Evolutionary conservation across 805 yeast species (phyloP).

Genomic region (Saccharomycopsis sp.): DNA sequence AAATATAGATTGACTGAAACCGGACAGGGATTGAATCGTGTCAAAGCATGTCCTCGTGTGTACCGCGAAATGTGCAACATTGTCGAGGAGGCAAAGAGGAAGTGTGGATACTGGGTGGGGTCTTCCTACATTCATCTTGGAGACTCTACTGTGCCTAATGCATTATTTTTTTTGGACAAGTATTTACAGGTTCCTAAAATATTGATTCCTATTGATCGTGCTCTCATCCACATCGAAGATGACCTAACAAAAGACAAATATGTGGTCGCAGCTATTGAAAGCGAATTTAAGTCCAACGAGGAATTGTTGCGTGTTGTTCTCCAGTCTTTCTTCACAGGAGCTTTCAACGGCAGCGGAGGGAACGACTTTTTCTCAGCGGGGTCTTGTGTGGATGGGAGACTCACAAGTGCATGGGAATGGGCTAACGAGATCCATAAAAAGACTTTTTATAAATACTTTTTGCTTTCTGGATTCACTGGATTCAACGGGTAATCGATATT

Average conservation of each 20-base stretch:
- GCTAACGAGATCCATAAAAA: conserved; percentile 65
- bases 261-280: conserved; percentile 43
- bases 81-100: conserved; percentile 54
- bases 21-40: conserved; percentile 76
- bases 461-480: conserved; percentile 65
- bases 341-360: conserved; percentile 77
- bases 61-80: conserved; percentile 66
- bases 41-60: conserved; percentile 65
- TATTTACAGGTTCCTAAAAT: conserved; percentile 76
- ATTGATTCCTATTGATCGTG: conserved; percentile 62
- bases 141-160: conserved; percentile 80
- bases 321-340: conserved; percentile 46
- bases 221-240: conserved; percentile 47
- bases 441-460: conserved; percentile 52
- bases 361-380: conserved; percentile 82
- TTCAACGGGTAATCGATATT: conserved; percentile 45
- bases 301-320: conserved; percentile 42
- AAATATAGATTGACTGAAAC: conserved; percentile 59
- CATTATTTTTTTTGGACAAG: conserved; percentile 70
- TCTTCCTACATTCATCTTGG: conserved; percentile 76
- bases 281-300: conserved; percentile 50
- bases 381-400: conserved; percentile 75
- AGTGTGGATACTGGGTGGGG: conserved; percentile 69
- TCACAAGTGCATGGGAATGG: conserved; percentile 80
- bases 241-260: conserved; percentile 42